Conservation (phyloP, 2,329 filamentous ascomycete genomes). For the Pestalotiopsis fici region DNA sequence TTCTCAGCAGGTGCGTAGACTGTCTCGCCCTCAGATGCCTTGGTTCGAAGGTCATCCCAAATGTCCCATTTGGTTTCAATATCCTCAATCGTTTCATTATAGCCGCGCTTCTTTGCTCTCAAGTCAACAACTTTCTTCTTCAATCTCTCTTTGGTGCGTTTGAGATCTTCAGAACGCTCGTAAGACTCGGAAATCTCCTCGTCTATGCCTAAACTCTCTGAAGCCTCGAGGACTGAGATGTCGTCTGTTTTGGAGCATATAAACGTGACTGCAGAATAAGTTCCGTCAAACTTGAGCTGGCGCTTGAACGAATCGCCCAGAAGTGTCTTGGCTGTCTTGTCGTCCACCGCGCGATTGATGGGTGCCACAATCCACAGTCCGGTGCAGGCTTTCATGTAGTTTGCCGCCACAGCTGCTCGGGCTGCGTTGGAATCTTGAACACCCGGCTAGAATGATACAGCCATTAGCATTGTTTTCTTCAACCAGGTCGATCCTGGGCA, state of each 20-base stretch:
- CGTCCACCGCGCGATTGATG: constrained; percentile 61
- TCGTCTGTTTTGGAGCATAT: constrained; percentile 32
- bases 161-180: not conserved
- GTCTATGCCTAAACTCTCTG: constrained; percentile 37
- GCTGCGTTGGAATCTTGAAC: constrained; percentile 62
- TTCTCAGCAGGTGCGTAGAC: not conserved
- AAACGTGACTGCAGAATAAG: constrained; percentile 55
- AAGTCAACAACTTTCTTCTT: not conserved
- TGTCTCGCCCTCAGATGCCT: not conserved
- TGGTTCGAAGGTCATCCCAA: not conserved
- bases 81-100: not conserved
- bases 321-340: constrained; percentile 59
- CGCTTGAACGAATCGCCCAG: constrained; percentile 58
- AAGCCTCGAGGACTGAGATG: constrained; percentile 21
- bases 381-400: constrained; percentile 59
- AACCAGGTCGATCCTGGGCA: not conserved
- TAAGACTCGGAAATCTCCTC: constrained; percentile 21
- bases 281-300: constrained; percentile 61
- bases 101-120: not conserved
- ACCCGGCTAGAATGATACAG: constrained; percentile 40
- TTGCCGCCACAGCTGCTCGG: constrained; percentile 55
- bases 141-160: not conserved
- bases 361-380: constrained; percentile 64
- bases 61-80: not conserved
- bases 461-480: not conserved